Base-by-base conservation (phyloP, 2,329 filamentous ascomycete species). In the Aspergillus nomiae region DNA sequence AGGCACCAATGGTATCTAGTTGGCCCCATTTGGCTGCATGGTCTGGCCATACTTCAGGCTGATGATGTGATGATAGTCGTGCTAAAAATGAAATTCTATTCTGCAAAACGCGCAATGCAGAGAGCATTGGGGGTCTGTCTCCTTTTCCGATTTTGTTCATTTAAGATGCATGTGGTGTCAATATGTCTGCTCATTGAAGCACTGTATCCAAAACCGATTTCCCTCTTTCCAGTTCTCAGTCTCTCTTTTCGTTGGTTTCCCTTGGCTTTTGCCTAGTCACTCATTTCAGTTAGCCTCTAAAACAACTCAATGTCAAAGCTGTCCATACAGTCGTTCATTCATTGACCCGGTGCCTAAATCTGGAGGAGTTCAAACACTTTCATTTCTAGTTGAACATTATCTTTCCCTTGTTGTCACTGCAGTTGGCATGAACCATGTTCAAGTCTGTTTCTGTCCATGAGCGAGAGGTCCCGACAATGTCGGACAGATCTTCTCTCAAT, bases 21-120 rank as follows among this genome's bases (percentile, higher is more conserved):
- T 16, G 19, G 43, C 34, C 36, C n/a, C 53, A 43, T 58, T 50
- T 38, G 41, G 26, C 50, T 19, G 24, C 19, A 32, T 36, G 56
- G 50, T 56, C 48, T 62, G 48, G 60, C 50, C 60, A 55, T 58
- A 62, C 45, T 46, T 38, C 55, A 32, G 54, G 56, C 57, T n/a
- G 56, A 60, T 63, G 59, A 60, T 60, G 59, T 61, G 61, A 64
- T 62, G 63, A 68, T 64, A 60, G 57, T 48, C 58, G n/a, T 36
- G 54, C 58, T 58, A 62, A 58, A 50, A 60, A 34, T 64, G 59
- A 60, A 50, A 57, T 14, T 14, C 46, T 32, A 46, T 51, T 38
- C 53, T 62, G 38, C 55, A 57, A 51, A 64, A 64, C 63, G 56
- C 59, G 65, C 64, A 67, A 66, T 64, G 56, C 56, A 41, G 26